Evolutionary conservation across 768 basidiomycete genomes (phyloP), one percentile per base, ranked within the genome.

Genomic region (Suillus plorans): DNA sequence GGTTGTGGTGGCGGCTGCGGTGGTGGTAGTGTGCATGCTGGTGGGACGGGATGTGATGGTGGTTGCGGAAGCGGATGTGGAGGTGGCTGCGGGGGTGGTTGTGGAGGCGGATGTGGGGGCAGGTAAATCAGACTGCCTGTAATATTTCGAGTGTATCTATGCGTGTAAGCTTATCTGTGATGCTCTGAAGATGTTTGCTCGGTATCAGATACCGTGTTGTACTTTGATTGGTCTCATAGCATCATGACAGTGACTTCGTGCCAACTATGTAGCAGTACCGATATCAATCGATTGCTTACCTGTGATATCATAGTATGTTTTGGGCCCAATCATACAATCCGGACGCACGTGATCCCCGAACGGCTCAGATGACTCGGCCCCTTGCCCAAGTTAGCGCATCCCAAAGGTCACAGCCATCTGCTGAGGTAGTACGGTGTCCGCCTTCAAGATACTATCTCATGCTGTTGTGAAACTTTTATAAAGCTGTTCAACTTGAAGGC

Each of bases 61-160:
- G 75, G 50, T 53, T 71, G 62, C 73, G 75, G 77, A 4, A 71
- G 74, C 31, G 72, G 74, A 65, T 28, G 64, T 9, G 60, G 63
- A 1, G 42, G 63, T 5, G 66, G 66, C 0, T 57, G 63, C n/a
- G n/a, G 47, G 2, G 39, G 39, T 14, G 39, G 39, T 5, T 14
- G 39, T 4, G 47, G 49, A 7, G 14, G 52, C 8, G 49, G 49
- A 13, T n/a, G 49, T 50, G 28, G 52, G 3, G 53, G 53, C 12
- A 31, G 34, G 53, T 55, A 55, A 55, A 6, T n/a, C 34, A 55
- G 20, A 55, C 20, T n/a, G 31, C 31, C 31, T 31, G 31, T 6
- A 31, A 31, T 31, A 55, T 36, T 28, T 52, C 10, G 2, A 31
- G 9, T 53, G 18, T 12, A 20, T n/a, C 53, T 53, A 13, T 41